These are phyloP conservation scores for Coniochaeta sp. DNA, from an alignment of 2,329 filamentous ascomycete species.

Conservation along the genomic window DNA sequence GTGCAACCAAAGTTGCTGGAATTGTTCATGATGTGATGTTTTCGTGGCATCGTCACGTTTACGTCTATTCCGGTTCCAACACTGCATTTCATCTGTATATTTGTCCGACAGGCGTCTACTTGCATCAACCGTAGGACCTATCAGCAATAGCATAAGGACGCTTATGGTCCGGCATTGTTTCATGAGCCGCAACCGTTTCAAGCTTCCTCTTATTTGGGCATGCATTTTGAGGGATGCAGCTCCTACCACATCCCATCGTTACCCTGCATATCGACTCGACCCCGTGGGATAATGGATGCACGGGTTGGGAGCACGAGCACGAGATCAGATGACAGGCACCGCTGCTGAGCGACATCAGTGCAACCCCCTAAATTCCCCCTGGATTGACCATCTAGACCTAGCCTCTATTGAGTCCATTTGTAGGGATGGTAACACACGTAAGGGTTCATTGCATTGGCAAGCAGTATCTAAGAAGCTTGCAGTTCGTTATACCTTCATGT, in stretches of 20 bases:
- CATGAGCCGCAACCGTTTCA: constrained; percentile 5
- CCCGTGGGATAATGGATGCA: neutral
- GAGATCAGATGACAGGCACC: neutral
- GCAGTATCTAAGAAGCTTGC: neutral
- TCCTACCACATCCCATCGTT: neutral
- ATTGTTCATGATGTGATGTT: too few relatives aligned
- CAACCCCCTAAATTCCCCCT: too few relatives aligned
- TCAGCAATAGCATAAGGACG: too few relatives aligned
- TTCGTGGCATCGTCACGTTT: too few relatives aligned
- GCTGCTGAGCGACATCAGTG: neutral
- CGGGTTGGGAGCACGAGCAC: neutral
- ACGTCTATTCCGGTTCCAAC: too few relatives aligned
- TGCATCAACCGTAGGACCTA: too few relatives aligned
- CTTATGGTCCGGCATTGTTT: constrained; percentile 3
- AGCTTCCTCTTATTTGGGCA: neutral
- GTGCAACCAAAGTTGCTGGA: too few relatives aligned
- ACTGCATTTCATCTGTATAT: too few relatives aligned
- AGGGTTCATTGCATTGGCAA: neutral
- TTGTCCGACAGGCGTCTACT: too few relatives aligned
- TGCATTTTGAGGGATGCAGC: neutral
- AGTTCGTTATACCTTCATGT: neutral
- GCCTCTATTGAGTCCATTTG: too few relatives aligned
- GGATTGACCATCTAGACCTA: too few relatives aligned
- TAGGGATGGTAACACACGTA: too few relatives aligned
- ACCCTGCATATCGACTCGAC: neutral